Conservation (phyloP, 768 basidiomycete species). For the Panellus pusillus region DNA sequence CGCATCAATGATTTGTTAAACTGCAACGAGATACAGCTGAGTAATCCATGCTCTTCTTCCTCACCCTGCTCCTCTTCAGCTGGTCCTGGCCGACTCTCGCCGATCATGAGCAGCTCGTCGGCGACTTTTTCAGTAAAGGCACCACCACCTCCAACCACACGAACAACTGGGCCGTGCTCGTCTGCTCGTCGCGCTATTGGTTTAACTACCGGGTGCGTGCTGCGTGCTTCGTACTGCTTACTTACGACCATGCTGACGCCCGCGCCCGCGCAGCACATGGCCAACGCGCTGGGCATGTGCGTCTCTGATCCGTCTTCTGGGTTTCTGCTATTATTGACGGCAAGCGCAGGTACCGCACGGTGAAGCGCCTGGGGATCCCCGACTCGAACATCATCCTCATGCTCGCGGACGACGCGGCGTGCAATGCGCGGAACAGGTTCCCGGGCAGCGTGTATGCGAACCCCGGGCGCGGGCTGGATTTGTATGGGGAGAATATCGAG, state of each 20-base stretch:
- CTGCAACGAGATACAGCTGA: too few relatives aligned
- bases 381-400: slow-evolving; percentile 99
- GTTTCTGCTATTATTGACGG: slow-evolving; percentile 5
- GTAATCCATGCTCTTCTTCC: too few relatives aligned
- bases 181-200: slow-evolving; percentile 94
- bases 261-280: slow-evolving; percentile 75
- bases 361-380: slow-evolving; percentile 96
- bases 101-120: slow-evolving; percentile 37
- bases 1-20: too few relatives aligned
- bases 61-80: slow-evolving; percentile 35
- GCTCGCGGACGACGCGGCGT: slow-evolving; percentile 96
- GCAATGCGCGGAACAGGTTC: slow-evolving; percentile 89
- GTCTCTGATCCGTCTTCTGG: slow-evolving; percentile 18
- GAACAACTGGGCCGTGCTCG: slow-evolving; percentile 98
- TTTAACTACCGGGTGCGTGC: slow-evolving; percentile 92
- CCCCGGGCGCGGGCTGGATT: slow-evolving; percentile 73
- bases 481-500: slow-evolving; percentile 96
- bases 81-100: slow-evolving; percentile 33
- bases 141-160: slow-evolving; percentile 64
- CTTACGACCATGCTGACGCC: not conserved
- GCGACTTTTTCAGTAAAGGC: slow-evolving; percentile 46
- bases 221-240: not conserved
- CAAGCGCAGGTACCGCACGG: slow-evolving; percentile 91
- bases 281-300: slow-evolving; percentile 95
- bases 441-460: slow-evolving; percentile 94